Evolutionary conservation across 345 rosid genomes (phyloP), one percentile per base, ranked within the genome.

Genomic region (Moringa oleifera): DNA sequence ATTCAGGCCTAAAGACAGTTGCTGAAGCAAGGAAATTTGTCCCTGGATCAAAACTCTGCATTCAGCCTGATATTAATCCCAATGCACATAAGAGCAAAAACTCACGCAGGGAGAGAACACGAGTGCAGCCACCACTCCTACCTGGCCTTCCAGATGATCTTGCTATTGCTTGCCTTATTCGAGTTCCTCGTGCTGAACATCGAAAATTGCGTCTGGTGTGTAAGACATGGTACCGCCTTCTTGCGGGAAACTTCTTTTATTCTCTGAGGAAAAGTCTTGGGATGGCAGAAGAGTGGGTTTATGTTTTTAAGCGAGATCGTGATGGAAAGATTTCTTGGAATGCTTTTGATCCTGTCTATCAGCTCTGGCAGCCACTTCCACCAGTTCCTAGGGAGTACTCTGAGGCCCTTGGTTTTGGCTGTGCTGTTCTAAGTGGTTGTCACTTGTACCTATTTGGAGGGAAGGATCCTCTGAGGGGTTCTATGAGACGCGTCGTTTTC

Each of bases 61-160:
- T 92, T 57, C 96, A 83, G 76, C 98, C 98, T 24, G 98, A 92
- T 65, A 89, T 89, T 67, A 89, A 89, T 68, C 97, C 93, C 7
- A 85, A 87, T 81, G 98, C 97, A 25, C 98, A 89, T 73, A 84
- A 74, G 57, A 84, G 77, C 64, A 89, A 89, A 61, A 85, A 73
- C 73, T 76, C 79, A 0, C 85, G 85, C 21, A 72, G 97, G 61
- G 97, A 92, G 75, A 84, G 95, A 70, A 77, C 87, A 1, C 68
- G 97, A 47, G 70, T 85, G 46, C 97, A 89, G 73, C 83, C 91
- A 1, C 97, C 95, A 10, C 96, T 92, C 51, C 70, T 92, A 36
- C 97, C 98, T 19, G 97, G 98, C 56, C 88, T 92, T 62, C 98
- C 93, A 7, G 98, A 92, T 69, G 98, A 92, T 79, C 91, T 92